Evolutionary conservation across 345 rosid genomes (phyloP).

Genomic region (Anacardium occidentale): DNA sequence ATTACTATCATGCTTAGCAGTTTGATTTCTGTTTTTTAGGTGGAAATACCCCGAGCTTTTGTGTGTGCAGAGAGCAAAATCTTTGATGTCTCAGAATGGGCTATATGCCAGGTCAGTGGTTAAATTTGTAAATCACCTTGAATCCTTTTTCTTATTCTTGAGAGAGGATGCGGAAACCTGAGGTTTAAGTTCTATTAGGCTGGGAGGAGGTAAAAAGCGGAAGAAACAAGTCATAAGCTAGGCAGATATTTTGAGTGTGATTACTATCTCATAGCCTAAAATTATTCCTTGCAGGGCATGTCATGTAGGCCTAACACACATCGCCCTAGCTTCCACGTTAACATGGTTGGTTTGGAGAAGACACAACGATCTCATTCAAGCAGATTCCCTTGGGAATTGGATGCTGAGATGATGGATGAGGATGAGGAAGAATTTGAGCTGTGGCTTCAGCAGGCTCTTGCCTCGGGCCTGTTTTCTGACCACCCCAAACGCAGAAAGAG

Average conservation of each 20-base stretch:
- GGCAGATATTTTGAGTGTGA: background rate
- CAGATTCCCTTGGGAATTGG: conserved; percentile 85
- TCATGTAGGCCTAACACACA: conserved; percentile 97
- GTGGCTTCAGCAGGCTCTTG: conserved; percentile 89
- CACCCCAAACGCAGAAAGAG: conserved; percentile 84
- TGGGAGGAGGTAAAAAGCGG: background rate
- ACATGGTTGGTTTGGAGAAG: conserved; percentile 91
- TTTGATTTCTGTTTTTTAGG: conserved; percentile 41
- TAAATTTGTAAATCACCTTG: background rate
- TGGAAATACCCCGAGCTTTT: conserved; percentile 97
- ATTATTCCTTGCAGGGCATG: conserved; percentile 65
- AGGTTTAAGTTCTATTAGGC: background rate
- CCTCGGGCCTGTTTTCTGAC: conserved; percentile 89
- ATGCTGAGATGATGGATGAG: conserved; percentile 90
- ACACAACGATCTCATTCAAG: conserved; percentile 78
- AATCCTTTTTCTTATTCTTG: background rate
- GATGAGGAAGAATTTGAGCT: conserved; percentile 85
- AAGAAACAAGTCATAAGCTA: background rate
- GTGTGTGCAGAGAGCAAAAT: conserved; percentile 98
- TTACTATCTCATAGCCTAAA: background rate
- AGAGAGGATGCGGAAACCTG: background rate
- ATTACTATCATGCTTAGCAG: conserved; percentile 16
- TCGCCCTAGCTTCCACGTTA: conserved; percentile 92
- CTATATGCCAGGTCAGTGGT: conserved; percentile 87
- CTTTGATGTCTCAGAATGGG: conserved; percentile 99